Evolutionary conservation across 768 basidiomycete species (phyloP).

Genomic region (Tricholoma saponaceum): DNA sequence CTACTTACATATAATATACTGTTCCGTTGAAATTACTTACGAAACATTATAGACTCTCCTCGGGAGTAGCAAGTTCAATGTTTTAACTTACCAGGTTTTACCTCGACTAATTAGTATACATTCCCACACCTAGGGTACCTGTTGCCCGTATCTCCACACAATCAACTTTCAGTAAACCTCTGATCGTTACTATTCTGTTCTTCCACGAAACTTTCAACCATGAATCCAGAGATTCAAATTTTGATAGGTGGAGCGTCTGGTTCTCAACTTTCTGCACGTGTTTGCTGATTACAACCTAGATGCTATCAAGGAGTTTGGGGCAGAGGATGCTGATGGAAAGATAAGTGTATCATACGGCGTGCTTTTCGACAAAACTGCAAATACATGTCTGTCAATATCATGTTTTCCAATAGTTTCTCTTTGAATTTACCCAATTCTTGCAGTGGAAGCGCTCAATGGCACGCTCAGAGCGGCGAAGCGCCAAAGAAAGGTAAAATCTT

Average conservation of each 20-base stretch:
- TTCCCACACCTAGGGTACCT: too few species aligned
- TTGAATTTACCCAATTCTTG: background rate
- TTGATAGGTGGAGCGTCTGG: conserved; percentile 22
- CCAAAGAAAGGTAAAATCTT: conserved; percentile 38
- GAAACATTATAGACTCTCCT: too few species aligned
- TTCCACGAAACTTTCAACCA: background rate
- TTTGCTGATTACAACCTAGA: conserved; percentile 19
- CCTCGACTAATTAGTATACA: too few species aligned
- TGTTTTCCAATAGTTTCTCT: too few species aligned
- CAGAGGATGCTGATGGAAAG: conserved; percentile 33
- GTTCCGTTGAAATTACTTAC: too few species aligned
- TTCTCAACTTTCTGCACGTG: background rate
- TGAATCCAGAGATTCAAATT: conserved; percentile 34
- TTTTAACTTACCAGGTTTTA: too few species aligned
- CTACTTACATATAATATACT: too few species aligned
- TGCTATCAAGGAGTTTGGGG: conserved; percentile 41
- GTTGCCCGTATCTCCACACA: too few species aligned
- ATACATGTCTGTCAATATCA: conserved; percentile 32
- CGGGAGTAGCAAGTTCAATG: too few species aligned
- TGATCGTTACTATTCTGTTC: background rate
- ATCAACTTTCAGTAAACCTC: too few species aligned
- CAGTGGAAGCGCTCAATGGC: conserved; percentile 49
- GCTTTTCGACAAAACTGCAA: conserved; percentile 43
- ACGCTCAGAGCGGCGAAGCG: conserved; percentile 42
- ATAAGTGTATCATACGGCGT: conserved; percentile 37